phyloP scores from a whole-genome alignment of 257 asterid genomes.

The Penstemon davidsonii region DNA sequence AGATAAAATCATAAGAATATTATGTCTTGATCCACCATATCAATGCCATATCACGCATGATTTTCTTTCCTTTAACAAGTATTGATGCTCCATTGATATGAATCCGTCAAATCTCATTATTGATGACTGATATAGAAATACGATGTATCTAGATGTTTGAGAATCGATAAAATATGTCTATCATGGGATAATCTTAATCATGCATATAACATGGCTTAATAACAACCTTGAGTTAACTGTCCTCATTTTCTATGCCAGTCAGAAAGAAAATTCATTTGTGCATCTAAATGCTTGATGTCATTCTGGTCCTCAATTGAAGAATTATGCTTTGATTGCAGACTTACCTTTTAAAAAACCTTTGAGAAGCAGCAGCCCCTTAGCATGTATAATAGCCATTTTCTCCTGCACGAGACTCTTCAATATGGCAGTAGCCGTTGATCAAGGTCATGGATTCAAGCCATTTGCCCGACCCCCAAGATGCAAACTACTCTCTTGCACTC shows the following conservation, averaged over 20 bases:
- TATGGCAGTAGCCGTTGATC: conserved; percentile 90
- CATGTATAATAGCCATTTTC: conserved; percentile 61
- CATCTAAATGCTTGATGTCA: background rate
- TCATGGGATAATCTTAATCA: background rate
- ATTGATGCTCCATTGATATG: background rate
- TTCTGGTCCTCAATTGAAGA: background rate
- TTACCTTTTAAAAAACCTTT: conserved; percentile 51
- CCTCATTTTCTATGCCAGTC: background rate
- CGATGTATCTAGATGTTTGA: background rate
- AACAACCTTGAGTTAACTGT: background rate
- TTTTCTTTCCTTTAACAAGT: too few relatives aligned
- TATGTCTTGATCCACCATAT: too few relatives aligned
- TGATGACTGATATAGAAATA: background rate
- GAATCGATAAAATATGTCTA: too few relatives aligned
- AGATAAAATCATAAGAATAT: too few relatives aligned
- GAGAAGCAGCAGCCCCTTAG: conserved; percentile 51
- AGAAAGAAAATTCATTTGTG: background rate
- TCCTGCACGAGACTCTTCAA: conserved; percentile 59
- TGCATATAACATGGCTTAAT: background rate
- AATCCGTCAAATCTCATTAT: background rate
- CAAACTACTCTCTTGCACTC: conserved; percentile 85
- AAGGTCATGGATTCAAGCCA: conserved; percentile 78
- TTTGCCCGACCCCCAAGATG: conserved; percentile 79
- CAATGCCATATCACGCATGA: too few relatives aligned
- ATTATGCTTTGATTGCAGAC: conserved; percentile 39